Percentiles rank a stretch among this genome's conserved stretches.
Evolutionary conservation across 2,329 filamentous ascomycete genomes (phyloP).

Genomic region (Epichloe uncinata): DNA sequence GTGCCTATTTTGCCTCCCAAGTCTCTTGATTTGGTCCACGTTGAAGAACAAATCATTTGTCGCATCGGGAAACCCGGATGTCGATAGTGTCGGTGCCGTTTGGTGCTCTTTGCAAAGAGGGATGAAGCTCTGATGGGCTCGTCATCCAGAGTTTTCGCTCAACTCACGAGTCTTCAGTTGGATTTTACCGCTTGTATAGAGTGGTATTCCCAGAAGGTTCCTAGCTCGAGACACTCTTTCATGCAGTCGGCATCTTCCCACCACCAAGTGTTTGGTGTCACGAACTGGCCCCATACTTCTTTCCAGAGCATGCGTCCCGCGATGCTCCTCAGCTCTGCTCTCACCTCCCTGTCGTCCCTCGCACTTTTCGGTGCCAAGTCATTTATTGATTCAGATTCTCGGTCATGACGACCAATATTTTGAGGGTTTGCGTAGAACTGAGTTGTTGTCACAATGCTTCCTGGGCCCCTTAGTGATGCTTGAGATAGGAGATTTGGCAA

Average conservation of each 20-base stretch:
- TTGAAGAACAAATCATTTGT: no score
- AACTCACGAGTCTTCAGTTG: neutral
- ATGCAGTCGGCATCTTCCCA: slow-evolving; percentile 45
- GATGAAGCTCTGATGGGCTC: no score
- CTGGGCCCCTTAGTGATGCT: slow-evolving; percentile 35
- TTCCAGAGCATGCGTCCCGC: slow-evolving; percentile 46
- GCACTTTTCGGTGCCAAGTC: slow-evolving; percentile 13
- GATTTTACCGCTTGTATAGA: slow-evolving; percentile 42
- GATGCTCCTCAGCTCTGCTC: slow-evolving; percentile 35
- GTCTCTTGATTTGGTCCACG: no score
- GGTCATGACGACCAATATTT: slow-evolving; percentile 12
- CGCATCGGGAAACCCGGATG: no score
- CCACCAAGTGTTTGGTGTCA: slow-evolving; percentile 42
- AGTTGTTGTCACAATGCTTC: slow-evolving; percentile 33
- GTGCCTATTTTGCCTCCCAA: no score
- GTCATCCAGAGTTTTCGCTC: no score
- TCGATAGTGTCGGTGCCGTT: no score
- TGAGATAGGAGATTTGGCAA: slow-evolving; percentile 47
- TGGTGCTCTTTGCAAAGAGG: no score
- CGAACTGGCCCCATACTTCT: slow-evolving; percentile 43
- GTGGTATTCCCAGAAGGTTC: slow-evolving; percentile 46
- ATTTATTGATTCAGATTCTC: slow-evolving; percentile 2
- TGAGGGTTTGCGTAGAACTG: slow-evolving; percentile 33
- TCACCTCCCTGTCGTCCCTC: slow-evolving; percentile 18
- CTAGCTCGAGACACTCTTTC: slow-evolving; percentile 38